These are phyloP conservation scores for Jatropha curcas DNA, from an alignment of 345 rosid species.

Conservation along the genomic window DNA sequence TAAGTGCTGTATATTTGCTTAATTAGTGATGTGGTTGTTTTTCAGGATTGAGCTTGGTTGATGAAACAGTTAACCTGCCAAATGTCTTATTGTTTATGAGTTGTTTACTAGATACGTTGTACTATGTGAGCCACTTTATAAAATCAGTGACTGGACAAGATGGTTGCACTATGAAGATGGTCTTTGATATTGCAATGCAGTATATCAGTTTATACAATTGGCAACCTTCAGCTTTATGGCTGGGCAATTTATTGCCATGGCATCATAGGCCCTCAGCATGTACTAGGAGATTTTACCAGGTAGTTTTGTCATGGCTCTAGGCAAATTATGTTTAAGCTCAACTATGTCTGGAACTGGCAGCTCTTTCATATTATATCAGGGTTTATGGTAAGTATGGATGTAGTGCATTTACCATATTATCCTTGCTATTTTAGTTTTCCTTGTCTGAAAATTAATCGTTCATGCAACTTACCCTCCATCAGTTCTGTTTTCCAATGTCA, in stretches of 20 bases:
- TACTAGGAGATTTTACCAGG: neutral
- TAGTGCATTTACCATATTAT: too few species aligned
- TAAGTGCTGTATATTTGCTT: neutral
- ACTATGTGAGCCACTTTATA: neutral
- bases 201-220: neutral
- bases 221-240: neutral
- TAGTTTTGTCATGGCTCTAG: neutral
- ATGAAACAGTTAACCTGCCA: neutral
- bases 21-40: neutral
- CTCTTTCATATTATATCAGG: too few species aligned
- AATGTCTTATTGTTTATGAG: neutral
- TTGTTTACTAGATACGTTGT: neutral
- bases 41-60: neutral
- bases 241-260: neutral
- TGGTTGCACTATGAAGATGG: neutral
- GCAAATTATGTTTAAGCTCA: neutral
- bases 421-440: too few species aligned
- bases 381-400: too few species aligned
- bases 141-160: neutral
- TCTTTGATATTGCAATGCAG: neutral
- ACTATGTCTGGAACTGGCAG: neutral
- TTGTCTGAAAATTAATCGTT: too few species aligned
- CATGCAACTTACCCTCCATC: too few species aligned
- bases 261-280: neutral
- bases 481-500: too few species aligned